Conservation (phyloP, 1,284 basidiomycete genomes). For the Xanthoconium separans region DNA sequence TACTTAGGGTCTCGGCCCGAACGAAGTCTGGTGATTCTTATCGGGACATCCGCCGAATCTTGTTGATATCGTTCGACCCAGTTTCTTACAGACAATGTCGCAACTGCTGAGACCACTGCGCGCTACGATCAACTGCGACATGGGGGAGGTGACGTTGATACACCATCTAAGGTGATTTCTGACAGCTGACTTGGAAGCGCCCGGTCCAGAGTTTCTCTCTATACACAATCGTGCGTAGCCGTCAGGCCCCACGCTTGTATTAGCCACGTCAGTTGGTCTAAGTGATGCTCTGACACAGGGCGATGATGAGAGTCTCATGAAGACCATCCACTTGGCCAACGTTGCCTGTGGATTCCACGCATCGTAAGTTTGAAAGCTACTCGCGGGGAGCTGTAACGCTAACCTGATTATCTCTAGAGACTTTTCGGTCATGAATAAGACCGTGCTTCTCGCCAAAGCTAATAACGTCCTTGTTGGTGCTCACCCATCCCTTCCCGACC, state of each 20-base stretch:
- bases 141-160: constrained; percentile 52
- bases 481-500: constrained; percentile 61
- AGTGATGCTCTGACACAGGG: constrained; percentile 36
- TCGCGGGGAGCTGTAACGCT: background rate
- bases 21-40: background rate
- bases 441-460: constrained; percentile 51
- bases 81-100: constrained; percentile 13
- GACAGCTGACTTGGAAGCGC: constrained; percentile 1
- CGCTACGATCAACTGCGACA: constrained; percentile 60
- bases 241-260: background rate
- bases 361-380: constrained; percentile 39
- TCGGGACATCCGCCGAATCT: background rate
- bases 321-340: constrained; percentile 62
- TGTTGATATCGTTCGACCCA: no score
- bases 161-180: background rate
- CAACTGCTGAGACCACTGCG: constrained; percentile 29
- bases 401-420: constrained; percentile 38
- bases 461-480: constrained; percentile 56
- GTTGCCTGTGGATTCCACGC: constrained; percentile 67
- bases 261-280: background rate
- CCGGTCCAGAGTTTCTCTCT: constrained; percentile 51
- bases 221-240: constrained; percentile 44
- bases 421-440: constrained; percentile 62
- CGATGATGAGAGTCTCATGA: constrained; percentile 60
- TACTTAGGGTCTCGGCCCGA: constrained; percentile 3